phyloP scores from a whole-genome alignment of 192 early-diverging fungal genomes.

The Thoreauomyces humboldtii region DNA sequence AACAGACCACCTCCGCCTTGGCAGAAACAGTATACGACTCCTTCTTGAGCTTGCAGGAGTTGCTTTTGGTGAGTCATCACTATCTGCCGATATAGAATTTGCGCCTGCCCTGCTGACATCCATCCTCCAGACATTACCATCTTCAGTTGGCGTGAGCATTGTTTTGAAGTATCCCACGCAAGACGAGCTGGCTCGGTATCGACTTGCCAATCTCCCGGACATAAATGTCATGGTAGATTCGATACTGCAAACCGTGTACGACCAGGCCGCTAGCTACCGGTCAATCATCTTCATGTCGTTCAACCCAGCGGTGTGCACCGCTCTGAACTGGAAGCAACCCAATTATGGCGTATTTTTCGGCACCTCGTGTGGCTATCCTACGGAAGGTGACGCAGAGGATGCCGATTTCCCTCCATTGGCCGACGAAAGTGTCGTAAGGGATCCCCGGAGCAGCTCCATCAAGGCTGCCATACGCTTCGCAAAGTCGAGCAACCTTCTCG shows the following conservation, averaged over 20 bases:
- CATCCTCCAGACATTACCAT: conserved; percentile 56
- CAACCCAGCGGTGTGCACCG: conserved; percentile 87
- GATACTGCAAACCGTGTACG: conserved; percentile 83
- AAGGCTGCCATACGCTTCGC: conserved; percentile 96
- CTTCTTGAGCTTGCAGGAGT: conserved; percentile 64
- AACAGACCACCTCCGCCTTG: conserved; percentile 2
- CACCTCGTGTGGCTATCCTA: conserved; percentile 77
- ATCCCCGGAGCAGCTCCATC: conserved; percentile 60
- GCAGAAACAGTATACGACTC: conserved; percentile 22
- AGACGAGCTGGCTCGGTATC: conserved; percentile 48
- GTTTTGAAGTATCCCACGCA: conserved; percentile 86
- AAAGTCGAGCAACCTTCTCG: conserved; percentile 86
- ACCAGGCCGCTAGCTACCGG: conserved; percentile 49
- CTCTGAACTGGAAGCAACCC: conserved; percentile 98
- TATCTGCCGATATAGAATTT: no score
- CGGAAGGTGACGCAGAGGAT: conserved; percentile 31
- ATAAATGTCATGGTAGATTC: conserved; percentile 86
- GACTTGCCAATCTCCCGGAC: conserved; percentile 61
- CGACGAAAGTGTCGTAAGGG: conserved; percentile 24
- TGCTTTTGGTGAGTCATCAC: conserved; percentile 79
- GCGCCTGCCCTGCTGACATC: no score
- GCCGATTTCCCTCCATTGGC: neutral
- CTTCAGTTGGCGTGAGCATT: conserved; percentile 75
- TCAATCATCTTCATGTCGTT: conserved; percentile 85
- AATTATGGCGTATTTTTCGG: conserved; percentile 96